A percentile compares a stretch with the other conserved stretches of the same genome.
phyloP scores from a whole-genome alignment of 345 rosid genomes.

The Bruguiera sexangula region DNA sequence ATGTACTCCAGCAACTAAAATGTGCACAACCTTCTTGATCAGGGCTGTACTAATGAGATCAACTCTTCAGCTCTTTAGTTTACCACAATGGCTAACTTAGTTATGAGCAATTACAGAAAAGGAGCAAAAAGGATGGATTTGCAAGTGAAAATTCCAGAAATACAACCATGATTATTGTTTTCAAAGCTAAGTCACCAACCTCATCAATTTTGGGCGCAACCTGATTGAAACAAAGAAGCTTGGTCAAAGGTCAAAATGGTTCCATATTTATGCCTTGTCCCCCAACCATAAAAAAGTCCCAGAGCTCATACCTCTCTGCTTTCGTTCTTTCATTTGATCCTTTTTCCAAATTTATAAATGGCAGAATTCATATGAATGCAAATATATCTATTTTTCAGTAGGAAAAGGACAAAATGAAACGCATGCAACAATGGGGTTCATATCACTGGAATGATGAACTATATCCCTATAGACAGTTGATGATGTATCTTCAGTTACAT shows the following conservation, averaged over 20 bases:
- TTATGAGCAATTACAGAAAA: background rate
- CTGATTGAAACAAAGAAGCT: background rate
- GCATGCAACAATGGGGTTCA: slow-evolving; percentile 1
- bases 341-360: background rate
- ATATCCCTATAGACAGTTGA: too few relatives aligned
- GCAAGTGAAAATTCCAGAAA: too few relatives aligned
- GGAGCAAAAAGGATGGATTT: background rate
- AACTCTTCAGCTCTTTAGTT: background rate
- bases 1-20: background rate
- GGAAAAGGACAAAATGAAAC: background rate
- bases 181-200: background rate
- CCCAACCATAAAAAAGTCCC: background rate
- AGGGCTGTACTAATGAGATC: background rate
- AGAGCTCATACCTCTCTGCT: background rate
- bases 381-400: slow-evolving; percentile 2
- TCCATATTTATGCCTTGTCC: background rate
- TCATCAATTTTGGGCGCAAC: background rate
- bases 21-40: background rate
- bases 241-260: slow-evolving; percentile 1
- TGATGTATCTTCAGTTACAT: background rate
- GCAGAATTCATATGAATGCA: background rate
- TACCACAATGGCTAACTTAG: background rate
- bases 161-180: too few relatives aligned
- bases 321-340: background rate
- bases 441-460: too few relatives aligned